phyloP scores from a whole-genome alignment of 1,139 yeast species.

The Yamadazyma pseudoaaseri region DNA sequence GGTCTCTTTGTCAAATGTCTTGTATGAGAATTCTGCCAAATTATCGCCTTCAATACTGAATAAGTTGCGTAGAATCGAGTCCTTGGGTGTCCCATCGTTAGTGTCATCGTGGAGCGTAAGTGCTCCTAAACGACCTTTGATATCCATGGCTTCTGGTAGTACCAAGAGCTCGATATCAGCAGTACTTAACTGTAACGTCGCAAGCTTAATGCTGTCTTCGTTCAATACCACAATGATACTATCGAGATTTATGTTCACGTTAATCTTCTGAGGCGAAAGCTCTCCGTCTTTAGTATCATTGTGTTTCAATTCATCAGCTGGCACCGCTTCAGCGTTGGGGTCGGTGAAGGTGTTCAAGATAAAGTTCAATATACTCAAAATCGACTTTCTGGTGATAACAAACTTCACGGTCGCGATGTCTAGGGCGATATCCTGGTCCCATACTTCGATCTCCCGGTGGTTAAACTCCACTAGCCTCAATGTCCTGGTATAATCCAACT shows the following conservation, averaged over 20 bases:
- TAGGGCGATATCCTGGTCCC: slow-evolving; percentile 75
- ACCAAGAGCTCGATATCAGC: slow-evolving; percentile 68
- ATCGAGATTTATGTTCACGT: slow-evolving; percentile 65
- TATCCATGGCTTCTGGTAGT: slow-evolving; percentile 76
- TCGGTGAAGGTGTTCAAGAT: slow-evolving; percentile 84
- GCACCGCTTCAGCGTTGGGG: slow-evolving; percentile 66
- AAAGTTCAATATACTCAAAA: slow-evolving; percentile 77
- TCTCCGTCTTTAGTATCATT: slow-evolving; percentile 54
- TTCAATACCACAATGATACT: slow-evolving; percentile 75
- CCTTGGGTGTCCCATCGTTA: slow-evolving; percentile 59
- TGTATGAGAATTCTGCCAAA: slow-evolving; percentile 79
- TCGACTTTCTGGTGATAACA: slow-evolving; percentile 73
- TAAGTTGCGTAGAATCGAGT: slow-evolving; percentile 62
- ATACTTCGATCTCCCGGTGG: slow-evolving; percentile 61
- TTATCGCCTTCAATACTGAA: slow-evolving; percentile 81
- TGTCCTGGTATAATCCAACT: slow-evolving; percentile 56
- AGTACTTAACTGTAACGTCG: slow-evolving; percentile 72
- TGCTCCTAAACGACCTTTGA: slow-evolving; percentile 76
- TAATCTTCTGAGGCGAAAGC: slow-evolving; percentile 69
- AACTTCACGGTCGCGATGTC: slow-evolving; percentile 78
- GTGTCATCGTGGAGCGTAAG: slow-evolving; percentile 76
- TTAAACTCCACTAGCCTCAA: slow-evolving; percentile 63
- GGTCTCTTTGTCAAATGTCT: slow-evolving; percentile 66
- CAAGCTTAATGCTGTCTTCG: slow-evolving; percentile 81
- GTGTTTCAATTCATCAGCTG: slow-evolving; percentile 68